Evolutionary conservation across 2,329 filamentous ascomycete species (phyloP).

Genomic region (Neonectria ditissima): DNA sequence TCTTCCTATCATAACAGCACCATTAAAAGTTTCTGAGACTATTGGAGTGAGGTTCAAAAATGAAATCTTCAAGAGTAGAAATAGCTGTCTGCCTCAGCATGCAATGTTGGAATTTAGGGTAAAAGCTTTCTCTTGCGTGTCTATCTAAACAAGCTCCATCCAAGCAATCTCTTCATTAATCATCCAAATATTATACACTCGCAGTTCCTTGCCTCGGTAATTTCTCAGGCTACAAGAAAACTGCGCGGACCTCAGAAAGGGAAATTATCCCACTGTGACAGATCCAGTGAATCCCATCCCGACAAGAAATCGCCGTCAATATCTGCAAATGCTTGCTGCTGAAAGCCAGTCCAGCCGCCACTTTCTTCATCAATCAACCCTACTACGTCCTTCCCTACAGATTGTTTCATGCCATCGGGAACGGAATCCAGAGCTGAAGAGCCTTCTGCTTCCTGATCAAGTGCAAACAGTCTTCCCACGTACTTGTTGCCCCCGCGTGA

Average conservation of each 20-base stretch:
- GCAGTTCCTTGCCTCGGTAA: background rate
- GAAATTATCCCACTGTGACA: slow-evolving; percentile 43
- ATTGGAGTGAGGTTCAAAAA: background rate
- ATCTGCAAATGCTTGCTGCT: slow-evolving; percentile 12
- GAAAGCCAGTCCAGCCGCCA: slow-evolving; percentile 17
- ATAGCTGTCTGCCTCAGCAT: background rate
- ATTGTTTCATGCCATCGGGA: background rate
- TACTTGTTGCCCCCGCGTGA: slow-evolving; percentile 39
- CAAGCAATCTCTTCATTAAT: too few relatives aligned
- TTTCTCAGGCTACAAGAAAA: slow-evolving; percentile 19
- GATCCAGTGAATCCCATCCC: slow-evolving; percentile 42
- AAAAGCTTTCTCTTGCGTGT: background rate
- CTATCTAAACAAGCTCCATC: background rate
- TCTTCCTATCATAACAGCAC: slow-evolving; percentile 4
- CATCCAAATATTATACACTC: background rate
- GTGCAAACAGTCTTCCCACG: slow-evolving; percentile 38
- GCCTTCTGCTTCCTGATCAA: slow-evolving; percentile 17
- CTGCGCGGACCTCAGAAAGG: slow-evolving; percentile 33
- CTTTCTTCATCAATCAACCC: slow-evolving; percentile 2
- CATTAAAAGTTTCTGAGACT: background rate
- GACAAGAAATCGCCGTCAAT: slow-evolving; percentile 37
- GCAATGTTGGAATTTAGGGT: background rate
- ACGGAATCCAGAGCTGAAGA: background rate
- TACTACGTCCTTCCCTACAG: slow-evolving; percentile 1
- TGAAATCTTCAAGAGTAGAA: background rate